Conservation (phyloP, 176 grass and related monocot genomes). For the Oryza glumipatula region DNA sequence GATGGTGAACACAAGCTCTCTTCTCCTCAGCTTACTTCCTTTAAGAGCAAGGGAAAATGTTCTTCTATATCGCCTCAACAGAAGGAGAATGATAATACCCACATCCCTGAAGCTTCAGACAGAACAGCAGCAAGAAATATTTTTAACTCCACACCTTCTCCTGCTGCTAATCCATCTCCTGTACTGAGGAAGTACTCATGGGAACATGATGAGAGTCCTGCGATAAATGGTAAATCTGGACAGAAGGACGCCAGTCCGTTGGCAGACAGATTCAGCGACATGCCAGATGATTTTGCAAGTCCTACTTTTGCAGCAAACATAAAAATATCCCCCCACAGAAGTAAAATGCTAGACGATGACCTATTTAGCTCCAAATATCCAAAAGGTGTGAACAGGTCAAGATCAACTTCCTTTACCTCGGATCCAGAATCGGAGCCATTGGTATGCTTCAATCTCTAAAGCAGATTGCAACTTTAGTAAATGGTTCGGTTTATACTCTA, state of each 20-base stretch:
- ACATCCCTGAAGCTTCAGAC: constrained; percentile 49
- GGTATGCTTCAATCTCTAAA: constrained; percentile 59
- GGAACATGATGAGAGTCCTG: constrained; percentile 48
- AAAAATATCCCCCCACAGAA: constrained; percentile 44
- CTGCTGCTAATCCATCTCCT: constrained; percentile 43
- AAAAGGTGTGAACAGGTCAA: constrained; percentile 53
- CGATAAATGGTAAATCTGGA: constrained; percentile 39
- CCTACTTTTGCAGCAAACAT: constrained; percentile 73
- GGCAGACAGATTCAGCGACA: constrained; percentile 45
- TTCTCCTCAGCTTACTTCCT: constrained; percentile 49
- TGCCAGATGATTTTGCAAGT: constrained; percentile 55
- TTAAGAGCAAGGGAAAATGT: constrained; percentile 46
- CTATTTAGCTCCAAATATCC: constrained; percentile 44
- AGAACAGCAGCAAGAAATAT: constrained; percentile 37
- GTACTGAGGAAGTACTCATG: constrained; percentile 47
- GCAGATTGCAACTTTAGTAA: constrained; percentile 29
- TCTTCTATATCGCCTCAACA: constrained; percentile 8
- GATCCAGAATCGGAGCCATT: constrained; percentile 59
- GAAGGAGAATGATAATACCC: constrained; percentile 27
- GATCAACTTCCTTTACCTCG: constrained; percentile 51
- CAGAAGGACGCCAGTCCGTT: constrained; percentile 47
- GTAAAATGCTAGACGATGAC: constrained; percentile 53
- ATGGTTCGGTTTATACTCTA: constrained; percentile 24
- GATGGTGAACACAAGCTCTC: constrained; percentile 47
- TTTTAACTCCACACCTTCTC: constrained; percentile 36